phyloP scores from a whole-genome alignment of 2,329 filamentous ascomycete species.

The Fonsecaea nubica region DNA sequence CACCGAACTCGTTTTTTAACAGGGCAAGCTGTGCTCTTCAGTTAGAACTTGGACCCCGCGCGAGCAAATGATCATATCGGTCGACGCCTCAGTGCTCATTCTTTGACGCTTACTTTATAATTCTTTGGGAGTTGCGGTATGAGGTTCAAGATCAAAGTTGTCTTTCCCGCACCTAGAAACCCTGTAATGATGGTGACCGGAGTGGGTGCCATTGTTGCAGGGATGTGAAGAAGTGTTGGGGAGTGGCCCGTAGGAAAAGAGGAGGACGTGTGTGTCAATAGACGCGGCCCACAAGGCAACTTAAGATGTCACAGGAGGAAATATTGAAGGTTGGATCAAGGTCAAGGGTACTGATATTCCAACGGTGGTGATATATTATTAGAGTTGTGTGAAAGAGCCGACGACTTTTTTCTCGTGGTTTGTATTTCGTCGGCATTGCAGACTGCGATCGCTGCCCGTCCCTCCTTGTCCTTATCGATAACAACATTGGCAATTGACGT shows the following conservation, averaged over 20 bases:
- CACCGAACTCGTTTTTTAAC: slow-evolving; percentile 97
- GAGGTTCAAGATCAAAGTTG: slow-evolving; percentile 91
- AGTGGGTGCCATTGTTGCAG: slow-evolving; percentile 67
- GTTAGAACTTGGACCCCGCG: background rate
- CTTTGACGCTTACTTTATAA: slow-evolving; percentile 59
- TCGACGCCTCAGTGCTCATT: background rate
- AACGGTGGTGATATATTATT: background rate
- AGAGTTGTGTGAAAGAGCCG: background rate
- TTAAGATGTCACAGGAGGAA: background rate
- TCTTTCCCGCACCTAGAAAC: slow-evolving; percentile 95
- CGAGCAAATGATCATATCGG: background rate
- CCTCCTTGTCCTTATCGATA: background rate
- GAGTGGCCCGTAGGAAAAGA: background rate
- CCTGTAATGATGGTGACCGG: slow-evolving; percentile 95
- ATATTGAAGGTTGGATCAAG: background rate
- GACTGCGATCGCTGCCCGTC: no score
- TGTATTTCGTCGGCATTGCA: background rate
- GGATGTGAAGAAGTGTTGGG: slow-evolving; percentile 1
- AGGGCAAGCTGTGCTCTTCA: slow-evolving; percentile 73
- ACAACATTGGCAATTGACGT: background rate
- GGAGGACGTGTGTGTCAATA: background rate
- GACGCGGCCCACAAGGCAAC: background rate
- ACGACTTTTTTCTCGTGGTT: background rate
- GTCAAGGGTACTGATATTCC: background rate
- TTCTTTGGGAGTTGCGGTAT: slow-evolving; percentile 85